Evolutionary conservation across 1,284 basidiomycete genomes (phyloP), one percentile per base, ranked within the genome.

Genomic region (Cerioporus squamosus): DNA sequence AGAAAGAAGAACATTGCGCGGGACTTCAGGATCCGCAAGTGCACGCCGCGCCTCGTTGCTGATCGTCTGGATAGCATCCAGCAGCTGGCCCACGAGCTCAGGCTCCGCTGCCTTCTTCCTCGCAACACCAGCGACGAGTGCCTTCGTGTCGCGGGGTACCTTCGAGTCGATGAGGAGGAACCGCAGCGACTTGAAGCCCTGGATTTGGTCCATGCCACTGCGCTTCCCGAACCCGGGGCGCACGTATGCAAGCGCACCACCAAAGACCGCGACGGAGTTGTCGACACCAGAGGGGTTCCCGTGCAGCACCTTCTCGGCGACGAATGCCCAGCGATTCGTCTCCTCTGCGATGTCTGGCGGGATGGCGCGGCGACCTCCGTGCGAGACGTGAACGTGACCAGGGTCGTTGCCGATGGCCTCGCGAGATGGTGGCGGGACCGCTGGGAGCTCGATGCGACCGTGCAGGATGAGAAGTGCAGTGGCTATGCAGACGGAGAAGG

Each of bases 241-340:
- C 5, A 91, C 93, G 75, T 97, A 99, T 23, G 91, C 87, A 62
- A 99, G 82, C 20, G 95, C 97, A 48, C 97, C 97, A 18, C 97
- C 97, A 69, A 91, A 93, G 1, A 95, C 92, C 8, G 94, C 85
- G 33, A 98, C 94, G 17, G 95, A 92, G 74, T 99, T 99, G 75
- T 99, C 97, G 33, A 99, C 93, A 20, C 97, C 97, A 58, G 94
- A 97, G 0, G 97, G 97, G 69, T 95, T 99, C 3, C 97, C 97
- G 72, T 99, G 97, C 51, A 98, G 79, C 38, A 99, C 93, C 75
- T 98, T 98, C 77, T 99, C 97, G 6, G 91, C 85, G 48, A 98
- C 79, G 76, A 98, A 99, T 18, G 97, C 95, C 90, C 95, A 98
- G 46, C 82, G 81, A 74, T 99, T 98, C 64, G 96, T 87, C 64